Evolutionary conservation across 2,329 filamentous ascomycete genomes (phyloP), one percentile per base, ranked within the genome.

Genomic region (Cryphonectria nitschkei): DNA sequence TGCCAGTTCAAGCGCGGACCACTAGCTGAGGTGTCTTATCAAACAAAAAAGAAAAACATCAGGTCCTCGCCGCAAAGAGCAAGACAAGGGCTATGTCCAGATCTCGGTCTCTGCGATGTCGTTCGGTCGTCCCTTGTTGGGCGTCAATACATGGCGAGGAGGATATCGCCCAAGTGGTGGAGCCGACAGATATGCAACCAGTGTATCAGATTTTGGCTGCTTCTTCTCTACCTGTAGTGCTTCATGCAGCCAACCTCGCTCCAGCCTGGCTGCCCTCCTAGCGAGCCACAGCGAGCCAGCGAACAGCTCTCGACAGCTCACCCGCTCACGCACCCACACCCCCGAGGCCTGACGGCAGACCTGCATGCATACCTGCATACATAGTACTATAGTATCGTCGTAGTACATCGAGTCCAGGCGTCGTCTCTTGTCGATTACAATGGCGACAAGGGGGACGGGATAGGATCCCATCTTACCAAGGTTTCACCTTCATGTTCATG

Each of bases 191-290:
- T 50, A 50, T 68, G 56, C 66, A 68, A n/a, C 66, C 58, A 37
- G 58, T 62, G 66, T 68, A 68, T 68, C 66, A 68, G 66, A 68
- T 65, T 26, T 7, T 56, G 43, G 22, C 43, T 52, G 29, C 41
- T 68, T 56, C 2, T 65, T 65, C 43, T 52, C 29, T 32, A 34
- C 26, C 63, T 46, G 39, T n/a, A 9, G 43, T 52, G 39, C 39
- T 43, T 50, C 26, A 46, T 65, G 62, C 62, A 65, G 6, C 43
- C 43, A 50, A 50, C n/a, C 62, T 65, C 41, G 9, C 62, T 26
- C 41, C 26, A 14, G 16, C 62, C 41, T 65, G 62, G 16, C 41
- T 19, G 6, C 6, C 29, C 41, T 37, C 29, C 5, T 26, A 65
- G 41, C 29, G 43, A 52, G 29, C 29, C 50, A 26, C 39, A 39